Evolutionary conservation across 352 stramenopile genomes (phyloP).

Genomic region (Globisporangium orthogonon): DNA sequence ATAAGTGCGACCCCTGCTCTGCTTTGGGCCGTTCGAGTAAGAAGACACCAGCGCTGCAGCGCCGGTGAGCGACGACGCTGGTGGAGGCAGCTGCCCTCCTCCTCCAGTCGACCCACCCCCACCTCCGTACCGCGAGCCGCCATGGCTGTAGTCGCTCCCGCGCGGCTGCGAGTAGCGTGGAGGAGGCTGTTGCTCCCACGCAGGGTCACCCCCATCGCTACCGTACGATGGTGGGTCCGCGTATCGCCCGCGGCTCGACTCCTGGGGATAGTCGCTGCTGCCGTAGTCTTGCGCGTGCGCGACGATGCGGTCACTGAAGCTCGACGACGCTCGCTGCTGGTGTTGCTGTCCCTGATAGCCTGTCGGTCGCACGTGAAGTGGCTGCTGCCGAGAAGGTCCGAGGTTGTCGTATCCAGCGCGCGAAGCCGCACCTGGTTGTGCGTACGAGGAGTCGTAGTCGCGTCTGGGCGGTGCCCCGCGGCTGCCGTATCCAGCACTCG

Average conservation of each 20-base stretch:
- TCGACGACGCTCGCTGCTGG: constrained; percentile 4
- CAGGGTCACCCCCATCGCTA: not conserved
- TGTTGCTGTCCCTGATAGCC: constrained; percentile 6
- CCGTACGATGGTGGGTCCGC: constrained; percentile 3
- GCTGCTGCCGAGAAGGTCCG: constrained; percentile 5
- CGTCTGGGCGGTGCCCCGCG: not conserved
- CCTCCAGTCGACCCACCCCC: not conserved
- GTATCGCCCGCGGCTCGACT: constrained; percentile 3
- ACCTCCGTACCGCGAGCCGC: constrained; percentile 1
- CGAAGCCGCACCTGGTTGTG: not conserved
- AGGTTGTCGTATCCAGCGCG: constrained; percentile 1
- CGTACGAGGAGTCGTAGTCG: constrained; percentile 5
- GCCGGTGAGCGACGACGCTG: not conserved
- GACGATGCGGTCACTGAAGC: constrained; percentile 5
- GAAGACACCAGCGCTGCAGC: constrained; percentile 7
- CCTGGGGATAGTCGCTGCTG: constrained; percentile 3
- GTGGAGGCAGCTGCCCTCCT: not conserved
- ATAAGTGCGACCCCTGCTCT: constrained; percentile 5
- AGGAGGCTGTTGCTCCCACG: not conserved
- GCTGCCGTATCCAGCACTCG: constrained; percentile 1
- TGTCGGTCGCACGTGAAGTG: constrained; percentile 3
- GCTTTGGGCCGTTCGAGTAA: constrained; percentile 11
- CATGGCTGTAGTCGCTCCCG: not conserved
- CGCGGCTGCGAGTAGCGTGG: not conserved
- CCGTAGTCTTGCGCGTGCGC: constrained; percentile 8